Percentiles rank a stretch among this genome's conserved stretches.
Conservation (phyloP, 2,329 filamentous ascomycete genomes). For the Fusarium sp. region DNA sequence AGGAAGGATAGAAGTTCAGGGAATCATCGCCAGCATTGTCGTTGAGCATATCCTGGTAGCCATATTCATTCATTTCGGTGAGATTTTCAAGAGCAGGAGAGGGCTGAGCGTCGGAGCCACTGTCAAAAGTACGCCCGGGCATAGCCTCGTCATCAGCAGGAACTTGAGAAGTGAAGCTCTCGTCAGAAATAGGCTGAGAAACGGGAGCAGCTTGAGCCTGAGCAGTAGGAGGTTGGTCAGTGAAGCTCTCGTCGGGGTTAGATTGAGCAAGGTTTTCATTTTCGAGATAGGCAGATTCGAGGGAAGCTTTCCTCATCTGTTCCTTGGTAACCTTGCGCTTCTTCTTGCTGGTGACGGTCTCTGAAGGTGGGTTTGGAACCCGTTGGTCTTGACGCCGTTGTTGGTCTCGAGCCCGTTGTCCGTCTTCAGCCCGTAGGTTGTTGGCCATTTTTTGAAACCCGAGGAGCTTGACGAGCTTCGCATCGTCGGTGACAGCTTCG, state of each 20-base stretch:
- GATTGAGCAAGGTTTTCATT: too few species aligned
- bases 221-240: neutral
- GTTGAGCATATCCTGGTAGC: neutral
- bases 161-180: neutral
- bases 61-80: neutral
- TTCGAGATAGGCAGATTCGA: too few species aligned
- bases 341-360: constrained; percentile 18
- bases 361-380: constrained; percentile 3
- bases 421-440: too few species aligned
- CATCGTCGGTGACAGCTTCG: too few species aligned
- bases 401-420: too few species aligned
- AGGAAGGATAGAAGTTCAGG: neutral
- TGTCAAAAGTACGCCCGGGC: neutral
- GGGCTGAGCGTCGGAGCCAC: neutral
- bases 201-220: neutral
- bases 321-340: neutral
- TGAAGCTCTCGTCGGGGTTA: too few species aligned
- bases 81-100: neutral
- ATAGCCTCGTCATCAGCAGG: neutral
- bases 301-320: neutral
- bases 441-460: too few species aligned
- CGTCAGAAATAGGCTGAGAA: neutral
- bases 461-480: too few species aligned
- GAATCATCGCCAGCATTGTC: too few species aligned
- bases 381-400: too few species aligned